Percentiles rank a stretch among this genome's conserved stretches.
These are phyloP conservation scores for Eudorina sp. DNA, from an alignment of 139 green algal species.

Conservation along the genomic window DNA sequence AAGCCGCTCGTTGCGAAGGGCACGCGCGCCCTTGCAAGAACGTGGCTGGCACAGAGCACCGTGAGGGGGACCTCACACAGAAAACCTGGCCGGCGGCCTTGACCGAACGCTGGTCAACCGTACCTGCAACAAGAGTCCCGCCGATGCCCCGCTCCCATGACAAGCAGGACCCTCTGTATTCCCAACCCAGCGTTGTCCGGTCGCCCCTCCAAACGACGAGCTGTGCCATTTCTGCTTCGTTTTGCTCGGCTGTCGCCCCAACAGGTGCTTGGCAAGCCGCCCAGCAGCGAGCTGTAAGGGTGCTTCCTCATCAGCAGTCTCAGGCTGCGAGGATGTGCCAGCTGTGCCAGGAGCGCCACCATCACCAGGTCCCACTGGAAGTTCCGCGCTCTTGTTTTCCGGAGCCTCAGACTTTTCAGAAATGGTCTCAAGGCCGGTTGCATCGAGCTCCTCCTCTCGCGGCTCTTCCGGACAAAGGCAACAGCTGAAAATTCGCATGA, in stretches of 20 bases:
- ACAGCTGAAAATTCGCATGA: constrained; percentile 1
- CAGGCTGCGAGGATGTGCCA: neutral
- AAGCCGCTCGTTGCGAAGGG: neutral
- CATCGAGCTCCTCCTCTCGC: neutral
- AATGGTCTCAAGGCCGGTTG: neutral
- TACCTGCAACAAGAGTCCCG: constrained; percentile 16
- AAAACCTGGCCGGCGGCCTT: neutral
- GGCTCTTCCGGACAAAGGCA: constrained; percentile 4
- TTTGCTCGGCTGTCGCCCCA: constrained; percentile 12
- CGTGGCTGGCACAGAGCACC: neutral
- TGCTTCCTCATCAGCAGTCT: neutral
- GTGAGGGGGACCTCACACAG: neutral
- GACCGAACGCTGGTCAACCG: neutral
- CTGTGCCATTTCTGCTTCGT: neutral
- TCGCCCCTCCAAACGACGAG: constrained; percentile 15
- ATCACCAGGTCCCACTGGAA: neutral
- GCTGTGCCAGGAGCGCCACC: neutral
- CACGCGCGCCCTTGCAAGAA: neutral
- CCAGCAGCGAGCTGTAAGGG: neutral
- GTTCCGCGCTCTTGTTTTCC: neutral
- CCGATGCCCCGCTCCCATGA: neutral
- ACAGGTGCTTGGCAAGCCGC: neutral
- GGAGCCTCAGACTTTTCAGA: neutral
- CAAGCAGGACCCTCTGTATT: neutral
- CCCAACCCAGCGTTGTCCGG: constrained; percentile 1